Percentiles rank a stretch among this genome's conserved stretches.
Evolutionary conservation across 2,329 filamentous ascomycete genomes (phyloP).

Genomic region (Xylaria sp.): DNA sequence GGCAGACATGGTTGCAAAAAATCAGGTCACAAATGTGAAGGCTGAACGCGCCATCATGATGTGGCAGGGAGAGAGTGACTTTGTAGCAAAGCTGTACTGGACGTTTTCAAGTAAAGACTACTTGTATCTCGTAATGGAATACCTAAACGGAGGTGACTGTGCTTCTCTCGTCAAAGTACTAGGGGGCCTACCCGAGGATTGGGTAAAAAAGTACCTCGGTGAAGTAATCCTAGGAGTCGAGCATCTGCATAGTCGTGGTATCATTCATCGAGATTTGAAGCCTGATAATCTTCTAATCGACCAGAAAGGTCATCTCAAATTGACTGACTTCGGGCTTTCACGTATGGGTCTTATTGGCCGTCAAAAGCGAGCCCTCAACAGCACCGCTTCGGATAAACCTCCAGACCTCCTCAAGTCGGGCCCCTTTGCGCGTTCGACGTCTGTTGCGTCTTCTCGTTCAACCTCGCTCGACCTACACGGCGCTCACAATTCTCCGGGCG

Average conservation of each 20-base stretch:
- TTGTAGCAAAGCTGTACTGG: slow-evolving; percentile 99
- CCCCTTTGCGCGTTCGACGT: slow-evolving; percentile 86
- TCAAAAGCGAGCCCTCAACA: slow-evolving; percentile 90
- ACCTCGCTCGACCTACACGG: slow-evolving; percentile 90
- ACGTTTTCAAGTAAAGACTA: slow-evolving; percentile 99
- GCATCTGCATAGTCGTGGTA: slow-evolving; percentile 91
- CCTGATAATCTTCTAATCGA: slow-evolving; percentile 98
- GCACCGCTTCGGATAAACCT: slow-evolving; percentile 79
- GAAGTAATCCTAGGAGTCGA: slow-evolving; percentile 98
- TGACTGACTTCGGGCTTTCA: slow-evolving; percentile 97
- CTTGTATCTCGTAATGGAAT: slow-evolving; percentile 98
- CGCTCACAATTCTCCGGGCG: slow-evolving; percentile 76
- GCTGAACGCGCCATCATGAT: slow-evolving; percentile 99
- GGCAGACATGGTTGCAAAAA: slow-evolving; percentile 99
- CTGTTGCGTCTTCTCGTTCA: slow-evolving; percentile 89
- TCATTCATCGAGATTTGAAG: slow-evolving; percentile 96
- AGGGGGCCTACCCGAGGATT: slow-evolving; percentile 91
- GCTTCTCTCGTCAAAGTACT: slow-evolving; percentile 95
- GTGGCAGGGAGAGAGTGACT: slow-evolving; percentile 99
- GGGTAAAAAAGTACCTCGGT: slow-evolving; percentile 96
- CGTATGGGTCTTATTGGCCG: slow-evolving; percentile 96
- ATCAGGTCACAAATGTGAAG: slow-evolving; percentile 99
- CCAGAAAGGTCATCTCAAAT: slow-evolving; percentile 93
- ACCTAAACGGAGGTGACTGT: slow-evolving; percentile 96
- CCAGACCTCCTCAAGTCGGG: slow-evolving; percentile 94